phyloP scores from a whole-genome alignment of 2,329 filamentous ascomycete species.

The Aspergillus sp. region DNA sequence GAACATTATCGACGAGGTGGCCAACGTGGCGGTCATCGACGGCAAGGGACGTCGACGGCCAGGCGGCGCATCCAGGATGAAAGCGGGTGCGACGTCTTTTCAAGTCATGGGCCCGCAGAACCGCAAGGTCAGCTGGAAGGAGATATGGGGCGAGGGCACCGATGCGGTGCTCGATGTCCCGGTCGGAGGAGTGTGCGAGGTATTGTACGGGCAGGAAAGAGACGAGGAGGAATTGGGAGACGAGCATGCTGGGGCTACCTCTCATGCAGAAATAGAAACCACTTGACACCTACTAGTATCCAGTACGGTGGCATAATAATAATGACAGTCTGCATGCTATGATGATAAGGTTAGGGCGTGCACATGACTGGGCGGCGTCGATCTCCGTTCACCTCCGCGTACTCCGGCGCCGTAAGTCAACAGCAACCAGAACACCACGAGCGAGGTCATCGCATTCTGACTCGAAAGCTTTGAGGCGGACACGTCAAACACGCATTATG shows the following conservation, averaged over 20 bases:
- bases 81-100: conserved; percentile 31
- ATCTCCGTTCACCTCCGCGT: too few relatives aligned
- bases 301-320: too few relatives aligned
- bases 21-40: conserved; percentile 75
- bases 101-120: conserved; percentile 35
- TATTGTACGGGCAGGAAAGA: conserved; percentile 65
- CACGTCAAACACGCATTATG: too few relatives aligned
- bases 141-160: conserved; percentile 82
- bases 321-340: too few relatives aligned
- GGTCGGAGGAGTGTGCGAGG: conserved; percentile 86
- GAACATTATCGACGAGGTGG: conserved; percentile 84
- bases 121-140: conserved; percentile 58
- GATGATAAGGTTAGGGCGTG: too few relatives aligned
- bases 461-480: too few relatives aligned
- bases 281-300: too few relatives aligned
- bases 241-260: neutral
- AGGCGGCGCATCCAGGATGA: conserved; percentile 35
- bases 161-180: conserved; percentile 97
- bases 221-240: conserved; percentile 22
- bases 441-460: too few relatives aligned
- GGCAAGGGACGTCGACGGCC: conserved; percentile 50
- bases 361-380: too few relatives aligned
- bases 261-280: too few relatives aligned
- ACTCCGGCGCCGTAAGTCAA: too few relatives aligned
- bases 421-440: too few relatives aligned